These are phyloP conservation scores for Saturnispora hagleri DNA, from an alignment of 805 yeast genomes.

Conservation along the genomic window DNA sequence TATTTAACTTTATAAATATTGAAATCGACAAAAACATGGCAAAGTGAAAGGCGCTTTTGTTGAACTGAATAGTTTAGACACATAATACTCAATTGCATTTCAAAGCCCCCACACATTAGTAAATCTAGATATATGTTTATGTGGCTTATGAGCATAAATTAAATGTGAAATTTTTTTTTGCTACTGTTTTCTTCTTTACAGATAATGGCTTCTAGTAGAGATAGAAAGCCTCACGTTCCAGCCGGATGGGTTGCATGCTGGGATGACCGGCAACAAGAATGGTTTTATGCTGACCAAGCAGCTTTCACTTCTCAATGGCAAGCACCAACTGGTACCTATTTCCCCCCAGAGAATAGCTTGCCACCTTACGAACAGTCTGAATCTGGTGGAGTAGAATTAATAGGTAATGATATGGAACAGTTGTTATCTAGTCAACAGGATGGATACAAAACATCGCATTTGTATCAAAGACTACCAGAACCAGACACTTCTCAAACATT, in stretches of 20 bases:
- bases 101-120: no score
- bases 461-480: not conserved
- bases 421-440: not conserved
- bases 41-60: no score
- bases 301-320: not conserved
- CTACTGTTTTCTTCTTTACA: not conserved
- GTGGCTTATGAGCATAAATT: not conserved
- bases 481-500: not conserved
- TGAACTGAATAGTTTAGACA: no score
- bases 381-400: not conserved
- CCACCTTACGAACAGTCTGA: not conserved
- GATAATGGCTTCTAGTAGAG: not conserved
- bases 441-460: not conserved
- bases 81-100: no score
- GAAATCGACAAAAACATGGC: no score
- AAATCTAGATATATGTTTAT: no score
- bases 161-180: no score
- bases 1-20: no score
- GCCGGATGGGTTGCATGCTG: not conserved
- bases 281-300: not conserved
- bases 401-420: no score
- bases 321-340: not conserved
- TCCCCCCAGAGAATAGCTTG: not conserved
- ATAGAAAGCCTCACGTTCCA: not conserved
- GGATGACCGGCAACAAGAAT: not conserved